These are phyloP conservation scores for Boletus subcaerulescens DNA, from an alignment of 768 basidiomycete genomes.

Conservation along the genomic window DNA sequence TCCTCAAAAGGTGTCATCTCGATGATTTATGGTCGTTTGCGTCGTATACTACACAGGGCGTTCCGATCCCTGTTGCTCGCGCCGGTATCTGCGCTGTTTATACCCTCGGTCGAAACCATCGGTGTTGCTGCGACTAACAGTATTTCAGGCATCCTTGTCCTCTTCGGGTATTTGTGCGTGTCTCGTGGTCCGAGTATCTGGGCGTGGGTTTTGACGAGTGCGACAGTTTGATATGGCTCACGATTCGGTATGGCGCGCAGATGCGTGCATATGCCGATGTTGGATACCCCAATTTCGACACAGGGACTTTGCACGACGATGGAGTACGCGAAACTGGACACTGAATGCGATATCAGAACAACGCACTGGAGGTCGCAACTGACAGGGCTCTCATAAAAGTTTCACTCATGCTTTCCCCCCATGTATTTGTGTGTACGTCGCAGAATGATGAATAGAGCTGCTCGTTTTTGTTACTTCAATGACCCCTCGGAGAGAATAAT, in stretches of 20 bases:
- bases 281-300: too few relatives aligned
- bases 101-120: slow-evolving; percentile 47
- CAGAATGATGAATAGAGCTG: too few relatives aligned
- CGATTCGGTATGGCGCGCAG: not conserved
- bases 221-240: slow-evolving; percentile 45
- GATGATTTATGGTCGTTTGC: not conserved
- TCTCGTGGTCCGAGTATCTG: not conserved
- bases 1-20: not conserved
- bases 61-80: slow-evolving; percentile 23
- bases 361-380: too few relatives aligned
- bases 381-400: too few relatives aligned
- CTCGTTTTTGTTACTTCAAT: too few relatives aligned
- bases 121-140: slow-evolving; percentile 52
- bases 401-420: too few relatives aligned
- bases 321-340: too few relatives aligned
- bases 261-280: too few relatives aligned
- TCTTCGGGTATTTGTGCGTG: slow-evolving; percentile 54
- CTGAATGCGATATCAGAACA: too few relatives aligned
- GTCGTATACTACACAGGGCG: slow-evolving; percentile 5
- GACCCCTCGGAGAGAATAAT: too few relatives aligned
- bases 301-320: too few relatives aligned
- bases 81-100: slow-evolving; percentile 12
- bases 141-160: slow-evolving; percentile 42
- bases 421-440: too few relatives aligned
- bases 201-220: not conserved